These are phyloP conservation scores for Aspergillus biplanus DNA, from an alignment of 495 filamentous ascomycete species.

Conservation along the genomic window DNA sequence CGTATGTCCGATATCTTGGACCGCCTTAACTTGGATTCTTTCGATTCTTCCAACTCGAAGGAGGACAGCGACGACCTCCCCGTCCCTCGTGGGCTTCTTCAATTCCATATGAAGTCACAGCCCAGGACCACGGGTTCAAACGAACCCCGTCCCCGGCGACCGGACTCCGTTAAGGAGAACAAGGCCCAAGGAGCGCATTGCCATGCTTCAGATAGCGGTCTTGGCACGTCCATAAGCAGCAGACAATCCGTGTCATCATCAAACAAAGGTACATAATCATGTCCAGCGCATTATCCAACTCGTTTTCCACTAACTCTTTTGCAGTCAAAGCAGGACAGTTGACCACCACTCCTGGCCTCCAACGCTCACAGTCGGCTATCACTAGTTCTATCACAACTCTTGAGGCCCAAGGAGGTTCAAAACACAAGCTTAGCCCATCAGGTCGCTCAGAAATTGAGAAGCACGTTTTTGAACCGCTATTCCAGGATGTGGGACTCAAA, in stretches of 20 bases:
- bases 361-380: constrained; percentile 44
- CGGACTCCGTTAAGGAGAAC: constrained; percentile 20
- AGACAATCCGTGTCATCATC: constrained; percentile 29
- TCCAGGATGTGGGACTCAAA: constrained; percentile 60
- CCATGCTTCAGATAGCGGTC: constrained; percentile 55
- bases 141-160: constrained; percentile 15
- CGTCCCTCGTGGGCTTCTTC: constrained; percentile 27
- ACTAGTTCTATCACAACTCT: constrained; percentile 44
- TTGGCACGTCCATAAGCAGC: constrained; percentile 59
- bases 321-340: constrained; percentile 32
- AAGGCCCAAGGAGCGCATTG: constrained; percentile 34
- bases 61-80: constrained; percentile 38
- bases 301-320: constrained; percentile 10
- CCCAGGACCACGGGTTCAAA: constrained; percentile 22
- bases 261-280: constrained; percentile 22
- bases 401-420: constrained; percentile 28
- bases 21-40: constrained; percentile 44
- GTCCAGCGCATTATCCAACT: constrained; percentile 4
- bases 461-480: constrained; percentile 59
- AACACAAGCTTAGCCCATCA: constrained; percentile 50
- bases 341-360: constrained; percentile 14
- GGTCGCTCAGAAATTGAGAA: constrained; percentile 60
- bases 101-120: constrained; percentile 24
- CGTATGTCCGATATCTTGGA: constrained; percentile 52
- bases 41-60: constrained; percentile 31